Evolutionary conservation across 2,329 filamentous ascomycete genomes (phyloP), one percentile per base, ranked within the genome.

Genomic region (Talaromyces sp.): DNA sequence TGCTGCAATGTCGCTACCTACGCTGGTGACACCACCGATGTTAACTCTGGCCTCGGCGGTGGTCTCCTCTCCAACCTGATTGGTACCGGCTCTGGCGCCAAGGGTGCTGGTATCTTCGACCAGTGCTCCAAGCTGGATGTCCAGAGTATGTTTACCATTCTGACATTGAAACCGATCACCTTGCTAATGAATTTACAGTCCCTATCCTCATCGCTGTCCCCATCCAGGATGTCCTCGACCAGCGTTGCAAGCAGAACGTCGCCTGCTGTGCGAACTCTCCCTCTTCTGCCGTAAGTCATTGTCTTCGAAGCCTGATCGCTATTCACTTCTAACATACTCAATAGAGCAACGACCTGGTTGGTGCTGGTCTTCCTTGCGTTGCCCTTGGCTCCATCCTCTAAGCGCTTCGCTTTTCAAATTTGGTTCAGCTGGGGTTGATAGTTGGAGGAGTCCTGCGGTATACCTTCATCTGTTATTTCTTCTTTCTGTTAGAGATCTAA

Each of bases 1-100:
- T 73, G 70, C 69, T 71, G 70, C 64, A 73, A 75, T 68, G 66
- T 71, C 61, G 64, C 63, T 54, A 62, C 56, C 65, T 68, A 67
- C 57, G 60, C 66, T 39, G 66, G 65, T 56, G 69, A 72, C 63
- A 65, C 58, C 58, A 70, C 65, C 50, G 52, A 64, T 43, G 58
- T 69, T 52, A 60, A 62, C 53, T 52, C 58, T 5, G 66, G 69
- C 41, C 43, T 70, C 35, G 69, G 69, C 2, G 51, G 54, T 30
- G 69, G 70, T 51, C 56, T 62, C 19, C 66, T 75, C 47, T 57
- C 55, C 54, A 63, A 68, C 62, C 60, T 74, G 30, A 54, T 73
- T 49, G 66, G 69, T 51, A 49, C 55, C 52, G 68, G 69, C 48
- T 66, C 70, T 27, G 67, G 67, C 41, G 51, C 68, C 29, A 33